Evolutionary conservation across 1,284 basidiomycete species (phyloP).

Genomic region (Anthracocystis panici-leucophaei): DNA sequence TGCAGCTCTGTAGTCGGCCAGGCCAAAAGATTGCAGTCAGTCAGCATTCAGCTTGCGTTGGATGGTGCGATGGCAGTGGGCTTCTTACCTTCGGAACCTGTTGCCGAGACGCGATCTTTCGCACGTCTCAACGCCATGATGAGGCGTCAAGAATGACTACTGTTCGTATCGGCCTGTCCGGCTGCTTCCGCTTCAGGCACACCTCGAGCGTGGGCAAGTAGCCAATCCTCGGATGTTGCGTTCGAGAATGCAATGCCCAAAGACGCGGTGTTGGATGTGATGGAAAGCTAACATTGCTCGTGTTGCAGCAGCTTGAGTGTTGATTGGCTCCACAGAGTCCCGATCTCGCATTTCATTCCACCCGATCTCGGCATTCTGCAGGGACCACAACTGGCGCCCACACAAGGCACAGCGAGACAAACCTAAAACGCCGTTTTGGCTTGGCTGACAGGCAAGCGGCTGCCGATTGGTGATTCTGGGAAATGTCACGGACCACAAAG

Average conservation of each 20-base stretch:
- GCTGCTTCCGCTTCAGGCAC: not conserved
- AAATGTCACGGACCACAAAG: conserved; percentile 8
- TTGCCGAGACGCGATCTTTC: conserved; percentile 47
- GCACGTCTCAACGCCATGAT: conserved; percentile 43
- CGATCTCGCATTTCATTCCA: not conserved
- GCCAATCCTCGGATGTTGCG: not conserved
- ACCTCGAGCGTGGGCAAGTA: conserved; percentile 2
- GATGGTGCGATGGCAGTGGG: not conserved
- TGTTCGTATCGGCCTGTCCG: conserved; percentile 1
- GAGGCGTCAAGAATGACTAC: not conserved
- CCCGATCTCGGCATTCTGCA: conserved; percentile 5
- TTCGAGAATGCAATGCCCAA: no score
- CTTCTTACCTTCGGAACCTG: conserved; percentile 46
- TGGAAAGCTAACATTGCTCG: conserved; percentile 5
- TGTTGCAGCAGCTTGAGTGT: conserved; percentile 12
- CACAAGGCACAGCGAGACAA: not conserved
- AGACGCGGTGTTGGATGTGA: conserved; percentile 29
- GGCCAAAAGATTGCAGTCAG: not conserved
- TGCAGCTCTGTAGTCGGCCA: conserved; percentile 52
- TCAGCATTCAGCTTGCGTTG: not conserved
- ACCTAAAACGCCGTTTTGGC: conserved; percentile 1
- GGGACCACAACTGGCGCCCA: not conserved
- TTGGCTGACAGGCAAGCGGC: not conserved
- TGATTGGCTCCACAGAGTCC: not conserved
- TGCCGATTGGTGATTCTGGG: not conserved